phyloP scores from a whole-genome alignment of 176 grass and related monocot species.

The Avena eriantha region DNA sequence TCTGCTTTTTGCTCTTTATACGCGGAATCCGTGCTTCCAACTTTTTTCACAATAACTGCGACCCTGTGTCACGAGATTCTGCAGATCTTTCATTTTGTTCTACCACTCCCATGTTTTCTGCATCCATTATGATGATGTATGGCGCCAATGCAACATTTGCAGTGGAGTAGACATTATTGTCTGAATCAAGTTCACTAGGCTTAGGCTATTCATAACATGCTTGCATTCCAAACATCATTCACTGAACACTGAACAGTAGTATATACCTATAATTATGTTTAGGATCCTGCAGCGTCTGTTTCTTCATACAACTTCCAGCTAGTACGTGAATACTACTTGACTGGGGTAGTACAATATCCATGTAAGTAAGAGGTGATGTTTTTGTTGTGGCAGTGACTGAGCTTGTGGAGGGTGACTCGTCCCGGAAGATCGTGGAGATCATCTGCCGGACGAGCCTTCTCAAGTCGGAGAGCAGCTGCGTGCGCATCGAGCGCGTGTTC shows the following conservation, averaged over 20 bases:
- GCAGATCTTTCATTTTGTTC: constrained; percentile 37
- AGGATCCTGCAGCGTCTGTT: neutral
- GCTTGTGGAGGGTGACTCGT: constrained; percentile 93
- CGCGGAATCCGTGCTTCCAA: neutral
- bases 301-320: neutral
- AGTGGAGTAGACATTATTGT: neutral
- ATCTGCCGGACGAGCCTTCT: constrained; percentile 92
- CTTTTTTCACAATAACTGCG: constrained; percentile 32
- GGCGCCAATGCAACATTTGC: neutral
- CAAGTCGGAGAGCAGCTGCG: constrained; percentile 83
- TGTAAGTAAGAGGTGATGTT: neutral
- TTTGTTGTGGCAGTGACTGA: constrained; percentile 68
- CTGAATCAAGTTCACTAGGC: neutral
- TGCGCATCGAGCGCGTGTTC: constrained; percentile 84
- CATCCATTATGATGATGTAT: neutral
- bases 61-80: constrained; percentile 6
- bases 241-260: neutral
- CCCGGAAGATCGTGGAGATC: constrained; percentile 96
- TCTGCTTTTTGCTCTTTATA: constrained; percentile 27
- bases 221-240: neutral
- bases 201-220: too few species aligned
- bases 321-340: neutral
- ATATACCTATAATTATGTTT: neutral
- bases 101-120: constrained; percentile 27
- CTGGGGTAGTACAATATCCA: too few species aligned